phyloP scores from a whole-genome alignment of 192 early-diverging fungal genomes.

The Lunasporangiospora selenospora region DNA sequence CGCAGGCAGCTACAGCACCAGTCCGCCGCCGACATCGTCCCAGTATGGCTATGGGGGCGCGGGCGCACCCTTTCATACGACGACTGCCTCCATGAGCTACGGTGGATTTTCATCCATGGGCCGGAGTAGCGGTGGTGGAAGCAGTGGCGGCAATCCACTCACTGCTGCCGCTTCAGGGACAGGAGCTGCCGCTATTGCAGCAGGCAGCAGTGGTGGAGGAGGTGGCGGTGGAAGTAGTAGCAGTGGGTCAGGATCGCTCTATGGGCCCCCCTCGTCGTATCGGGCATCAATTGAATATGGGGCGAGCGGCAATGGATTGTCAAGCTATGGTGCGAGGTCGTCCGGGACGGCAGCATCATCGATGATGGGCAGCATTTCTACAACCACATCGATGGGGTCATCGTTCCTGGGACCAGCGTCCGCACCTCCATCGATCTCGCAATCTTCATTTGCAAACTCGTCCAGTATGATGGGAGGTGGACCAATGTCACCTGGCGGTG shows the following conservation, averaged over 20 bases:
- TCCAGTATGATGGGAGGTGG: no score
- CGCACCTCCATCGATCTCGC: no score
- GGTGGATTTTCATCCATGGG: slow-evolving; percentile 1
- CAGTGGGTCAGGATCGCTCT: not conserved
- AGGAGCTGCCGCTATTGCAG: not conserved
- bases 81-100: no score
- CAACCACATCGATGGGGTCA: no score
- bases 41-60: not conserved
- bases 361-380: no score
- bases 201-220: not conserved
- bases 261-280: not conserved
- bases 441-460: no score
- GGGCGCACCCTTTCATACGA: slow-evolving; percentile 1
- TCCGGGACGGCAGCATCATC: no score
- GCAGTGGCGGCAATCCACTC: not conserved
- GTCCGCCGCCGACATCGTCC: not conserved
- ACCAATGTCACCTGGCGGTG: no score
- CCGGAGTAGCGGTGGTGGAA: not conserved
- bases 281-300: no score
- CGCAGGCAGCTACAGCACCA: not conserved
- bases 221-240: not conserved
- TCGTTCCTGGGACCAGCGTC: no score
- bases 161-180: not conserved
- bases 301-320: no score
- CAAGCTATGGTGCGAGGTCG: no score